Conservation (phyloP, 2,329 filamentous ascomycete genomes). For the Aspergillus pseudotamarii region DNA sequence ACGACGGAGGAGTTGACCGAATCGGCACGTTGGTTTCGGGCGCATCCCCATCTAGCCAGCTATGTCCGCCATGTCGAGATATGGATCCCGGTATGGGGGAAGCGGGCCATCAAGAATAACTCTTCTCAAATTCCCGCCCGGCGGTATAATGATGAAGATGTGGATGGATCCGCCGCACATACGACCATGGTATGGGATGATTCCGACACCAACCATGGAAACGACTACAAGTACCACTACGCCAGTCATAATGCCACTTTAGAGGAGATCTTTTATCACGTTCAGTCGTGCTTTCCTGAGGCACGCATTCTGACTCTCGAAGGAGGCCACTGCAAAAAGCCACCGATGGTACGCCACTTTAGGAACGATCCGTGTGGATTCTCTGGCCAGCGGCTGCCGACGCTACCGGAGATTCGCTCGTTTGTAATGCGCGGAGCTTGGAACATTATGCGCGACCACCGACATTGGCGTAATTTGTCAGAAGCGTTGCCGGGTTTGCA, state of each 20-base stretch:
- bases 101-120: slow-evolving; percentile 56
- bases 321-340: slow-evolving; percentile 76
- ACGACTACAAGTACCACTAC: slow-evolving; percentile 35
- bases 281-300: slow-evolving; percentile 61
- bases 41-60: slow-evolving; percentile 60
- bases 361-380: slow-evolving; percentile 36
- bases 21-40: slow-evolving; percentile 62
- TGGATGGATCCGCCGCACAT: slow-evolving; percentile 26
- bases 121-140: slow-evolving; percentile 34
- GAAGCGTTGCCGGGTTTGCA: slow-evolving; percentile 65
- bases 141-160: slow-evolving; percentile 27
- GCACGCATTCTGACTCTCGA: slow-evolving; percentile 71
- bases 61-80: slow-evolving; percentile 75
- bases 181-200: slow-evolving; percentile 31
- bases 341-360: slow-evolving; percentile 67
- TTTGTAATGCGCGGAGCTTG: slow-evolving; percentile 75
- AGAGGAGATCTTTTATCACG: slow-evolving; percentile 69
- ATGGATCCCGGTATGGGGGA: slow-evolving; percentile 73
- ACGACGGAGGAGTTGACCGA: slow-evolving; percentile 64
- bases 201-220: slow-evolving; percentile 25
- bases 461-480: slow-evolving; percentile 66
- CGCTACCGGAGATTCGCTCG: slow-evolving; percentile 62
- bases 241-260: slow-evolving; percentile 67
- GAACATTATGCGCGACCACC: slow-evolving; percentile 69
- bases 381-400: slow-evolving; percentile 44